Evolutionary conservation across 179 eudicot genomes (phyloP).

Genomic region (Drosera spatulata): DNA sequence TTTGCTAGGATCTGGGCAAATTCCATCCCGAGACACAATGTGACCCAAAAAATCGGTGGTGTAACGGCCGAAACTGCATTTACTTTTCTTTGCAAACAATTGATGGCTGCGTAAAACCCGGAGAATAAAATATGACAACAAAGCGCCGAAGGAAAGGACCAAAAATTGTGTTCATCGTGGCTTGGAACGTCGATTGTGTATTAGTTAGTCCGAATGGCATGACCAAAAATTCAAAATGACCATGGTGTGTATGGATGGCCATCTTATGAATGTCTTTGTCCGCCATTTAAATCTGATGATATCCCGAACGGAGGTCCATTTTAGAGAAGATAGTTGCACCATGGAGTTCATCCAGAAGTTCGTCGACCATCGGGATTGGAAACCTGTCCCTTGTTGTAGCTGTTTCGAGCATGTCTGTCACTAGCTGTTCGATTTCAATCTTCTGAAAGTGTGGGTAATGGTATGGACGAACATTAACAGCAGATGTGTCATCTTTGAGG

Average conservation of each 20-base stretch:
- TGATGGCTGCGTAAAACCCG: neutral
- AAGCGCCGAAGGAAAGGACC: neutral
- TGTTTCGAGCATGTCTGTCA: neutral
- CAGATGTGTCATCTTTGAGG: neutral
- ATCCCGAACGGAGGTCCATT: neutral
- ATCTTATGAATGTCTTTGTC: neutral
- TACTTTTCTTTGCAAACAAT: neutral
- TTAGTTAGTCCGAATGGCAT: neutral
- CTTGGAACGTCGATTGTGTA: neutral
- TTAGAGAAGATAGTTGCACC: neutral
- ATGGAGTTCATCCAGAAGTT: neutral
- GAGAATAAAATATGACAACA: neutral
- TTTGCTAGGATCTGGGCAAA: constrained; percentile 1
- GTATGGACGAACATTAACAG: neutral
- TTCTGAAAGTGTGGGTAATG: neutral
- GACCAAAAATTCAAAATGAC: neutral
- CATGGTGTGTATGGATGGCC: neutral
- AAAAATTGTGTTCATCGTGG: neutral
- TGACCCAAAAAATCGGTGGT: constrained; percentile 3
- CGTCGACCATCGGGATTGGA: neutral
- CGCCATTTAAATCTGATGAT: neutral
- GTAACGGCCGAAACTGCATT: constrained; percentile 1
- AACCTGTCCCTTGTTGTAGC: neutral
- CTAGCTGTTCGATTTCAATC: neutral
- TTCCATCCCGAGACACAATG: neutral